These are phyloP conservation scores for Digitaria exilis DNA, from an alignment of 202 grass and related monocot species.

Conservation along the genomic window DNA sequence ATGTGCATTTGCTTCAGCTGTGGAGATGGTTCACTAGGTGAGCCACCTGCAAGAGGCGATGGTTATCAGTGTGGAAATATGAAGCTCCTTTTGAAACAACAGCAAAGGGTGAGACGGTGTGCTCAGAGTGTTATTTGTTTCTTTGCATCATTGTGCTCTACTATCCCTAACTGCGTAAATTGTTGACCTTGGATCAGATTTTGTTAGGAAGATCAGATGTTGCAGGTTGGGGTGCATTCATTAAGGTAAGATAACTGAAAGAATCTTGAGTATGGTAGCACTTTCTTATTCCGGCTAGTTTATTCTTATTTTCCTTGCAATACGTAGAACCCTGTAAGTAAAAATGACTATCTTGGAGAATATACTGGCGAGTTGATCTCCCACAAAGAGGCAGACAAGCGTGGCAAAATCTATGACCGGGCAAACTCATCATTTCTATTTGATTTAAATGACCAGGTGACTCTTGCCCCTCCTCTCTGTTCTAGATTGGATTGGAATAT, in stretches of 20 bases:
- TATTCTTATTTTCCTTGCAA: slow-evolving; percentile 29
- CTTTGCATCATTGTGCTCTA: slow-evolving; percentile 19
- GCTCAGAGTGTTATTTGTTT: slow-evolving; percentile 1
- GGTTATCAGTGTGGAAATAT: slow-evolving; percentile 99
- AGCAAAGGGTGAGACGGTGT: slow-evolving; percentile 71
- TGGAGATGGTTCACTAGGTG: slow-evolving; percentile 92
- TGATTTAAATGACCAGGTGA: slow-evolving; percentile 99
- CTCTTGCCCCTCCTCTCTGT: not conserved
- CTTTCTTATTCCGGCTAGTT: slow-evolving; percentile 29
- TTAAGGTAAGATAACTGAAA: slow-evolving; percentile 70
- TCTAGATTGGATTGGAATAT: not conserved
- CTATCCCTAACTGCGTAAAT: slow-evolving; percentile 25
- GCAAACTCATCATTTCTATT: slow-evolving; percentile 99
- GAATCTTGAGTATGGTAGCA: slow-evolving; percentile 1
- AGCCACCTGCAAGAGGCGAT: slow-evolving; percentile 85
- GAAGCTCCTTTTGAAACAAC: slow-evolving; percentile 97
- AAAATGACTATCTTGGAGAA: slow-evolving; percentile 98
- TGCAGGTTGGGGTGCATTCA: slow-evolving; percentile 96
- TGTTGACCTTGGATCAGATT: slow-evolving; percentile 63
- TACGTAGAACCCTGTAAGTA: slow-evolving; percentile 82
- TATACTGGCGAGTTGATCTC: slow-evolving; percentile 98
- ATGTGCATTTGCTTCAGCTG: slow-evolving; percentile 62
- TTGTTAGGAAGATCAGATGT: slow-evolving; percentile 88
- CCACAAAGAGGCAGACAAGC: slow-evolving; percentile 97
- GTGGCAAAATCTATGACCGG: slow-evolving; percentile 97